Evolutionary conservation across 345 rosid genomes (phyloP), one percentile per base, ranked within the genome.

Genomic region (Limnanthes douglasii): DNA sequence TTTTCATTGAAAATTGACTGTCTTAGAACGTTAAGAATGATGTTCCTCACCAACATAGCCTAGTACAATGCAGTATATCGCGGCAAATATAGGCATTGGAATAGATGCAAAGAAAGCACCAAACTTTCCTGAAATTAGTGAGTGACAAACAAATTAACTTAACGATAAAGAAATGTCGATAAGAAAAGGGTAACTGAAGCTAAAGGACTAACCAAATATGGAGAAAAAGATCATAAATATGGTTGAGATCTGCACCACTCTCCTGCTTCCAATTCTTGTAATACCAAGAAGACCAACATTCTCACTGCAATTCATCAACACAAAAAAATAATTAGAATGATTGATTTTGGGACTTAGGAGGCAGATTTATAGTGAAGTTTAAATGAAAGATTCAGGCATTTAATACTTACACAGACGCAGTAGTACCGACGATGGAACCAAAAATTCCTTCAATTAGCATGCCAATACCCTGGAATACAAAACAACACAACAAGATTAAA

Each of bases 21-120:
- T 11, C 28, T 8, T 39, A 38, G 15, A 33, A 8, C 39, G 20
- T 19, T 15, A 21, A 16, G 19, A 14, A 36, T 15, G n/a, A 40
- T 35, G 10, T 8, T 12, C 34, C 98, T 58, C 47, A 90, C 98
- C 84, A 34, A 90, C 98, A 30, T 84, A 67, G 50, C 96, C 98
- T 45, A 84, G 65, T 45, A 90, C 43, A 45, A 90, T 54, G 40
- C 98, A 90, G 64, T 90, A 84, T 51, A 75, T 68, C 41, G 94
- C 96, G 20, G 59, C 98, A 60, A 90, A 90, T 50, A 90, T 75
- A 11, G 98, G 85, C 39, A 73, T 61, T 11, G 98, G 98, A 51
- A 90, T 90, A 17, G 98, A 90, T 1, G 98, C 98, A 57, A 90
- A 90, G 46, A 90, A 75, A 31, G 94, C 98, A 5, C 98, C 98